Conservation (phyloP, 257 asterid species). For the Nicotiana noctiflora region DNA sequence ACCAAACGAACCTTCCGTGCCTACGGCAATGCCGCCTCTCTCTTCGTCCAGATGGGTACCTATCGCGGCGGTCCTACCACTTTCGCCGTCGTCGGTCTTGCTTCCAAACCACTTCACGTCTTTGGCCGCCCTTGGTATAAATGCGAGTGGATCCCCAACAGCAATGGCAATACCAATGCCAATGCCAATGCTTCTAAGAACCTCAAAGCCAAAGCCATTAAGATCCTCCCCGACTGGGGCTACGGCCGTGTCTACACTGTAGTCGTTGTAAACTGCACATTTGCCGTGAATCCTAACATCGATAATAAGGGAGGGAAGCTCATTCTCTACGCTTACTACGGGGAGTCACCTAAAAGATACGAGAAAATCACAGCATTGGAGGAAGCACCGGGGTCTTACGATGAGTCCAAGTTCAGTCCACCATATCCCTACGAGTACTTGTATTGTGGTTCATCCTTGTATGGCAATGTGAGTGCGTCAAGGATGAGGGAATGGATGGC, state of each 20-base stretch:
- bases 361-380: slow-evolving; percentile 41
- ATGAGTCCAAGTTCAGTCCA: slow-evolving; percentile 22
- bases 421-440: slow-evolving; percentile 45
- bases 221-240: slow-evolving; percentile 53
- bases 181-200: not conserved
- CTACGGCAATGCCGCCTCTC: slow-evolving; percentile 68
- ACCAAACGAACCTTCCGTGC: slow-evolving; percentile 50
- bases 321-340: slow-evolving; percentile 38
- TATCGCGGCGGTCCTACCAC: slow-evolving; percentile 81
- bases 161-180: not conserved
- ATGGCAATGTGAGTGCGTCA: slow-evolving; percentile 57
- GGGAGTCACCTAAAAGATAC: slow-evolving; percentile 25
- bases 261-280: slow-evolving; percentile 70
- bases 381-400: slow-evolving; percentile 33
- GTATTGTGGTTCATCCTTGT: slow-evolving; percentile 67
- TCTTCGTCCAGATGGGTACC: slow-evolving; percentile 81
- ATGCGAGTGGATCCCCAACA: slow-evolving; percentile 68
- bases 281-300: slow-evolving; percentile 19
- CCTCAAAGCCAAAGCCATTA: slow-evolving; percentile 20
- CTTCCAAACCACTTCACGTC: slow-evolving; percentile 77
- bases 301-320: slow-evolving; percentile 44
- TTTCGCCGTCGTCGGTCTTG: slow-evolving; percentile 67
- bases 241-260: slow-evolving; percentile 83
- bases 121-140: slow-evolving; percentile 65
- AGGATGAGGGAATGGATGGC: slow-evolving; percentile 76